These are phyloP conservation scores for Colletotrichum trifolii DNA, from an alignment of 2,329 filamentous ascomycete genomes.

Conservation along the genomic window DNA sequence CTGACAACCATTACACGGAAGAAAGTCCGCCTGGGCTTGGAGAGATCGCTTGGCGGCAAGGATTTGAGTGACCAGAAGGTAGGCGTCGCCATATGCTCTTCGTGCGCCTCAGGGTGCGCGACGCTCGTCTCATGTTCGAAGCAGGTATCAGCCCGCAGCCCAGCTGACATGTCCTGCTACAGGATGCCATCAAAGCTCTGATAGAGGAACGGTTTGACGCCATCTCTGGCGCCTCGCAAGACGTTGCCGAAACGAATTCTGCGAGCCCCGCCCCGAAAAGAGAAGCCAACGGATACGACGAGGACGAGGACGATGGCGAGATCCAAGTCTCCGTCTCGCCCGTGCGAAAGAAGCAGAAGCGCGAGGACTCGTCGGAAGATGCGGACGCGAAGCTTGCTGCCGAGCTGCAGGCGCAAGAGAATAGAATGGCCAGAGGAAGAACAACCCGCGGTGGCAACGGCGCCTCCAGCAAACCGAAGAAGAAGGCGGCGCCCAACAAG, in stretches of 20 bases:
- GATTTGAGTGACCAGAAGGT: conserved; percentile 71
- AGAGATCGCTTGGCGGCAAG: conserved; percentile 64
- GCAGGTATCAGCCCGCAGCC: neutral
- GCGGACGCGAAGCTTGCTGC: conserved; percentile 90
- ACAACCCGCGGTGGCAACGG: conserved; percentile 79
- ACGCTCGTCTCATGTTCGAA: neutral
- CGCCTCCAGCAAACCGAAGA: conserved; percentile 69
- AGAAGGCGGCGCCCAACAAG: conserved; percentile 75
- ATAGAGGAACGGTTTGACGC: conserved; percentile 82
- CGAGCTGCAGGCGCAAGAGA: conserved; percentile 91
- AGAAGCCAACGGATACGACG: conserved; percentile 47
- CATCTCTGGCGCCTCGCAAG: conserved; percentile 54
- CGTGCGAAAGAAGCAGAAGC: conserved; percentile 75
- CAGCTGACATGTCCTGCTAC: conserved; percentile 8
- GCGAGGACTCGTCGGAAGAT: conserved; percentile 70
- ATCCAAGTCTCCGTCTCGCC: conserved; percentile 61
- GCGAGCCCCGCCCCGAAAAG: conserved; percentile 50
- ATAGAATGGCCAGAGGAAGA: conserved; percentile 73
- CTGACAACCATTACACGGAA: conserved; percentile 73
- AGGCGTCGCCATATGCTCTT: conserved; percentile 20
- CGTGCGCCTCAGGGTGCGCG: neutral
- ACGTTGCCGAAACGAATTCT: conserved; percentile 38
- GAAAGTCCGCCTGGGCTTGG: conserved; percentile 68
- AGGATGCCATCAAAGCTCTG: conserved; percentile 77
- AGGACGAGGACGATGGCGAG: conserved; percentile 52